A percentile compares a stretch with the other conserved stretches of the same genome.
Conservation (phyloP, 331 rosid species). For the Cydonia oblonga region DNA sequence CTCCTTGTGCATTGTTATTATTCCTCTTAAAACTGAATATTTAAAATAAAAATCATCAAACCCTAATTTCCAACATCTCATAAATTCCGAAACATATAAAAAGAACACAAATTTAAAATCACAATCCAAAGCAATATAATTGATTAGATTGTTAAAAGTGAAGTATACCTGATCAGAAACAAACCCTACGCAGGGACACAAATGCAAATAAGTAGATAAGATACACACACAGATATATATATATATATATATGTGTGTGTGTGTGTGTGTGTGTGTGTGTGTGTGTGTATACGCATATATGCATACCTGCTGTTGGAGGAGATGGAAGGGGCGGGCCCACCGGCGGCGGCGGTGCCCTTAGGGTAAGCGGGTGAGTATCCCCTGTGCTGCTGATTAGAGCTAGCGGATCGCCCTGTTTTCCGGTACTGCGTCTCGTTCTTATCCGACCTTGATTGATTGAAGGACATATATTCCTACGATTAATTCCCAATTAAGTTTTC, state of each 20-base stretch:
- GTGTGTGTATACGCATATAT: not conserved
- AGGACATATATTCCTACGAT: constrained; percentile 79
- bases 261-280: too few species aligned
- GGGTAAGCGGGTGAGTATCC: constrained; percentile 41
- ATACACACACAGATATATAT: constrained; percentile 6
- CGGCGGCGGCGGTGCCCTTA: constrained; percentile 71
- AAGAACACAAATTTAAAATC: not conserved
- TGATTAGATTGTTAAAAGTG: not conserved
- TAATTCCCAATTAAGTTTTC: constrained; percentile 20
- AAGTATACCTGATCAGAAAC: not conserved
- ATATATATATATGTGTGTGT: not conserved
- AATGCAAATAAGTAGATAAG: too few species aligned
- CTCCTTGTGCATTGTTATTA: constrained; percentile 73
- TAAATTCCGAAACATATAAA: not conserved
- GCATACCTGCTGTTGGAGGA: constrained; percentile 45
- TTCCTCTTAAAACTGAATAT: constrained; percentile 54
- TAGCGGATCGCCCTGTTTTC: constrained; percentile 52
- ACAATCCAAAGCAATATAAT: not conserved
- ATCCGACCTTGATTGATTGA: constrained; percentile 79
- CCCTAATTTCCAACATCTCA: not conserved
- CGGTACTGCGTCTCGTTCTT: constrained; percentile 59
- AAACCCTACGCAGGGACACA: not conserved
- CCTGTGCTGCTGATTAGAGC: constrained; percentile 63
- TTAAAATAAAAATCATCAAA: not conserved
- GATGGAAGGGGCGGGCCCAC: constrained; percentile 47